Evolutionary conservation across 371 early-diverging fungal species (phyloP), one percentile per base, ranked within the genome.

Genomic region (Mortierella sp.): DNA sequence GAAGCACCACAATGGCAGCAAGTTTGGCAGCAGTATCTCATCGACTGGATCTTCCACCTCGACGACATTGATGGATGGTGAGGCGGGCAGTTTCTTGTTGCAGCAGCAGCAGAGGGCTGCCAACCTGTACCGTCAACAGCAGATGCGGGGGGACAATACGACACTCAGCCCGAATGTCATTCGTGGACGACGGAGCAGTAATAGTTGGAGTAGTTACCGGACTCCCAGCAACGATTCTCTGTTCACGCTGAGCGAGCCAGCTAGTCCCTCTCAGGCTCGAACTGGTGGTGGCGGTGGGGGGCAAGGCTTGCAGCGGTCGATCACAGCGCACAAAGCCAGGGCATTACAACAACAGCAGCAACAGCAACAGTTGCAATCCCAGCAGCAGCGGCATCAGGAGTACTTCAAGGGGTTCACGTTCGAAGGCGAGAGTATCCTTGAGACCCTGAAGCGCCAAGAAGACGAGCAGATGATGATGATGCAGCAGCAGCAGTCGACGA

Each of bases 351-450:
- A 83, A 44, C 80, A 79, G 58, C 75, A 80, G 32, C 77, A 80
- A n/a, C 73, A 75, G 29, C 63, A 78, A 14, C 48, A 46, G 48
- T 14, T 46, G n/a, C 63, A 74, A 49, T 58, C 46, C 55, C 71
- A 29, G 12, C 78, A 75, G 32, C 81, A 72, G 70, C 70, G 55
- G 18, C 54, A 58, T 4, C 78, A 74, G n/a, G 86, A 85, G 73
- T 82, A 75, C 51, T 85, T 85, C 43, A 79, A 85, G 35, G 86
- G 86, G 3, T 85, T 85, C 35, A 85, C 86, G 0, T 85, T 85
- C 77, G 86, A 85, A 49, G 86, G 86, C 6, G 86, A 85, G 77
- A 85, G 86, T 77, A 72, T 85, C 21, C 70, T 85, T 4, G 82
- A 81, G 71, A 72, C 71, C 1, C 29, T 85, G 79, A 85, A 85